These are phyloP conservation scores for Linnemannia schmuckeri DNA, from an alignment of 192 early-diverging fungal genomes.

Conservation along the genomic window DNA sequence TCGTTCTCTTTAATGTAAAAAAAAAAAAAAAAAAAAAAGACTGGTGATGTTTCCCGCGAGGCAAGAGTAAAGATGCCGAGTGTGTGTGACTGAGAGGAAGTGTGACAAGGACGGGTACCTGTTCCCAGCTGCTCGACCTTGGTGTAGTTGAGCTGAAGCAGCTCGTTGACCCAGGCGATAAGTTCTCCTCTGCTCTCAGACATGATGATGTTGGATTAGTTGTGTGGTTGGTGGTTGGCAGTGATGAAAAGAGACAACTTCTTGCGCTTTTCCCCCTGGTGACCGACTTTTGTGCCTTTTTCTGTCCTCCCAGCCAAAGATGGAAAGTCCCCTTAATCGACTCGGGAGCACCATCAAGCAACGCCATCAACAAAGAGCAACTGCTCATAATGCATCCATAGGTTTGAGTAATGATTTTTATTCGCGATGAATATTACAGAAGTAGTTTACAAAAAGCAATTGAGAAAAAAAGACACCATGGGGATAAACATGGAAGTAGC, in stretches of 20 bases:
- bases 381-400: neutral
- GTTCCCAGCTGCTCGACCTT: slow-evolving; percentile 96
- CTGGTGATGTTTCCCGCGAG: neutral
- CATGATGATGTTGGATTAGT: slow-evolving; percentile 65
- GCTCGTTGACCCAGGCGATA: slow-evolving; percentile 95
- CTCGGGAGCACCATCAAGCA: no score
- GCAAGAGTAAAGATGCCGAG: neutral
- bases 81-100: neutral
- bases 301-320: neutral
- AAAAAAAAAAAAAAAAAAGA: neutral
- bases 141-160: slow-evolving; percentile 90
- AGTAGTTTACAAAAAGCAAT: neutral
- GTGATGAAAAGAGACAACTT: slow-evolving; percentile 4
- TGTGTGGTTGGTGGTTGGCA: neutral
- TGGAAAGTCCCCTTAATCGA: neutral
- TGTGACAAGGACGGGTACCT: slow-evolving; percentile 64
- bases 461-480: neutral
- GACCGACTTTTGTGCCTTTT: neutral
- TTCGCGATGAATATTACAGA: slow-evolving; percentile 4
- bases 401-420: neutral
- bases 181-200: slow-evolving; percentile 92
- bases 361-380: neutral
- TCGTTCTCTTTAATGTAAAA: neutral
- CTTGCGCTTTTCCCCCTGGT: neutral
- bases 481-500: neutral